Evolutionary conservation across 208 protist genomes (phyloP).

Genomic region (Trypanosoma platydactyli): DNA sequence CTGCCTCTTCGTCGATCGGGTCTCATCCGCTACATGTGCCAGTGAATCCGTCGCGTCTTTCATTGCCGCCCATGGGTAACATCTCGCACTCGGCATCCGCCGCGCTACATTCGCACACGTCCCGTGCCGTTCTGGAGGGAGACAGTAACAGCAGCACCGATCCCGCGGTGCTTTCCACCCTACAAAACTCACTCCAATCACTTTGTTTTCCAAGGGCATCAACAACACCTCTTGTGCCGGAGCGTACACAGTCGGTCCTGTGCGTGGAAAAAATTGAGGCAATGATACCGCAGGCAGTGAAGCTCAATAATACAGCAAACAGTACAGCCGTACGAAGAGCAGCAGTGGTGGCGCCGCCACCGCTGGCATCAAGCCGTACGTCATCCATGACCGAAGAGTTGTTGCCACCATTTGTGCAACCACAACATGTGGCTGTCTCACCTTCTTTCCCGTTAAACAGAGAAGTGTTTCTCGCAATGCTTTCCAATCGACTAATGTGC

Average conservation of each 20-base stretch:
- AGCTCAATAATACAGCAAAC: not conserved
- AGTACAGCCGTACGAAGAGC: not conserved
- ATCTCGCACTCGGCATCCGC: not conserved
- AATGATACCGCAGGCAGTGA: not conserved
- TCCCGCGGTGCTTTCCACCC: no score
- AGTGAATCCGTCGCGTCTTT: not conserved
- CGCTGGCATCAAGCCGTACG: not conserved
- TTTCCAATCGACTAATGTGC: conserved; percentile 19
- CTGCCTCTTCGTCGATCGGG: not conserved
- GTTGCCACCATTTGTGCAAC: not conserved
- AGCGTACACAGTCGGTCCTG: not conserved
- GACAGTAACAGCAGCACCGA: no score
- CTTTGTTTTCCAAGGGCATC: not conserved
- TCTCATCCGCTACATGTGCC: not conserved
- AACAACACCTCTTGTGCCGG: not conserved
- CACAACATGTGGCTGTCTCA: not conserved
- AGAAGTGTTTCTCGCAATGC: conserved; percentile 9
- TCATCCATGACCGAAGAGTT: not conserved
- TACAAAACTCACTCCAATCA: no score
- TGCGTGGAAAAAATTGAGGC: conserved; percentile 4
- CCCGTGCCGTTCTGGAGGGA: no score
- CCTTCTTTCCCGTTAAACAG: not conserved
- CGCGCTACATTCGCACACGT: no score
- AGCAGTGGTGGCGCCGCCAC: not conserved
- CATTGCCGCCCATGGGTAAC: not conserved